Base-by-base conservation (phyloP, 805 yeast genomes). In the Pichia exigua region DNA sequence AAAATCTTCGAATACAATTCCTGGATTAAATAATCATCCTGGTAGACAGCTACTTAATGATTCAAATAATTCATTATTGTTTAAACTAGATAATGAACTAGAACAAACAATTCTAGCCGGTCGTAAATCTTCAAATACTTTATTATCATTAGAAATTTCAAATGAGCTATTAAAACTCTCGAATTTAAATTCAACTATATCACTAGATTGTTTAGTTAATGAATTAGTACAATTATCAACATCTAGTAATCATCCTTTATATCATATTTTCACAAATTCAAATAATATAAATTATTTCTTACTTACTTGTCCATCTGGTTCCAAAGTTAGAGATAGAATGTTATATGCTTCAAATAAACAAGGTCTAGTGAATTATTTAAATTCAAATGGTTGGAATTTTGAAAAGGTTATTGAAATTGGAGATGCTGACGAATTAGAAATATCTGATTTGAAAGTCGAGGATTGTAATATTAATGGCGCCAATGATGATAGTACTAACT, bases 291-390 rank as follows among this genome's bases (percentile, higher is more conserved):
- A 44, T 15, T 79, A 78, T 35, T 90, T 92, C 65, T 79, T 91
- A 32, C 88, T 88, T 64, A 76, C 92, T 9, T 91, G 97, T 66
- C 98, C 99, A 4, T 81, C 95, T 0, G 90, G 91, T 1, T 84
- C 96, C 43, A 83, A 82, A 67, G 94, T 94, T 42, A 86, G 84
- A 66, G 94, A 90, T 48, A 78, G 98, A 60, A 92, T 92, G 97
- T 66, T 90, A 47, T 89, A 90, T 62, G 98, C 99, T 1, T 79
- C 96, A 3, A 85, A 84, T 55, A 85, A 82, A 62, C 75, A 73
- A 48, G 85, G 84, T 9, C 74, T 85, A 50, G 66, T 82, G 35
- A 73, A 72, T 45, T 73, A 76, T 52, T 69, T 86, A 62, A 72
- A 75, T 54, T 52, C 62, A 9, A 68, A 68, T 44, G 64, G 63